Evolutionary conservation across 306 rosid genomes (phyloP).

Genomic region (Vicia villosa): DNA sequence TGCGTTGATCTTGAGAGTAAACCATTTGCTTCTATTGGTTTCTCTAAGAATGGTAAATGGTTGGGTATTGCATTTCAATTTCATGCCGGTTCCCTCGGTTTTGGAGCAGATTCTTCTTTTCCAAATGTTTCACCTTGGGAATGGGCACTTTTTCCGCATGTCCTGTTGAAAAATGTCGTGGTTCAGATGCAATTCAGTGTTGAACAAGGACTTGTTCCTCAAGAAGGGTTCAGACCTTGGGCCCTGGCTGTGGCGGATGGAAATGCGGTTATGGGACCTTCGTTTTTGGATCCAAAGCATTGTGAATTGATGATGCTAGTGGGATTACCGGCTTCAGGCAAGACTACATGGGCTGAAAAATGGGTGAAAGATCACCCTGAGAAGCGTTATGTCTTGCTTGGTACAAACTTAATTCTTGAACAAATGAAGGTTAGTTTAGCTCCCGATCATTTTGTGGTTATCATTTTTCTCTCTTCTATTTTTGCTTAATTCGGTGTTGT

Average conservation of each 20-base stretch:
- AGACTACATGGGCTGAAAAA: conserved; percentile 70
- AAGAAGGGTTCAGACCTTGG: no score
- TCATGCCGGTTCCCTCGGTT: conserved; percentile 46
- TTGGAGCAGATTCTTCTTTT: conserved; percentile 39
- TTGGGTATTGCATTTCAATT: conserved; percentile 47
- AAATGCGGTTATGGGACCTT: conserved; percentile 48
- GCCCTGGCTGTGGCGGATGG: conserved; percentile 13
- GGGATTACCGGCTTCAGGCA: conserved; percentile 65
- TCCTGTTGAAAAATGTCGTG: no score
- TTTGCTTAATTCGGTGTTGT: conserved; percentile 22
- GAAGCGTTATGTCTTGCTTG: conserved; percentile 61
- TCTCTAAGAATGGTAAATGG: conserved; percentile 65
- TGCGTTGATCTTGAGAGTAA: conserved; percentile 54
- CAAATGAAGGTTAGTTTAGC: conserved; percentile 61
- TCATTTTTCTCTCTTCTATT: not conserved
- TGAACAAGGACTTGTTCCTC: no score
- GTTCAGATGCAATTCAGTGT: no score
- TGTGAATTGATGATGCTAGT: conserved; percentile 70
- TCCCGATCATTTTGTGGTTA: not conserved
- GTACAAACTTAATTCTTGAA: conserved; percentile 54
- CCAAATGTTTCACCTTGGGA: conserved; percentile 26
- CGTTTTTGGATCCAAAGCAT: conserved; percentile 34
- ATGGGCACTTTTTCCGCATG: no score
- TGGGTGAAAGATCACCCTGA: conserved; percentile 56
- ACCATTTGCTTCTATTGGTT: conserved; percentile 55